Conservation (phyloP, 2,329 filamentous ascomycete species). For the Exophiala dermatitidis region DNA sequence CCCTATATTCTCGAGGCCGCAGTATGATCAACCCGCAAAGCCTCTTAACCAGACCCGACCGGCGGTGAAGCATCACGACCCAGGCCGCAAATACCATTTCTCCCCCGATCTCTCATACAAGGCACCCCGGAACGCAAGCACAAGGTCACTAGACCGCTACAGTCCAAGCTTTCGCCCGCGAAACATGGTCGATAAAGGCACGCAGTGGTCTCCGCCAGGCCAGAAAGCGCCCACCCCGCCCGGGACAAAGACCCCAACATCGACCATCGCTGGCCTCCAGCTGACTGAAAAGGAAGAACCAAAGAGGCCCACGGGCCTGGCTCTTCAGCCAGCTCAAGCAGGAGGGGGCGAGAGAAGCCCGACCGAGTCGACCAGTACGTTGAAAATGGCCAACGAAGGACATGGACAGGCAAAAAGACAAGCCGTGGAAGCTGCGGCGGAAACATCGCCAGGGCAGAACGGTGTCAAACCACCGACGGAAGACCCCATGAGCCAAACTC, state of each 20-base stretch:
- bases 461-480: conserved; percentile 2
- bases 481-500: conserved; percentile 6
- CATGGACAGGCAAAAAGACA: conserved; percentile 14
- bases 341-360: not conserved
- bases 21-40: conserved; percentile 15
- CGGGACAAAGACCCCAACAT: conserved; percentile 35
- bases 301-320: not conserved
- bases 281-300: conserved; percentile 15
- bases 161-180: conserved; percentile 5
- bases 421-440: conserved; percentile 11
- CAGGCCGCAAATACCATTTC: conserved; percentile 5
- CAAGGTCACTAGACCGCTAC: conserved; percentile 21
- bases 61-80: conserved; percentile 4
- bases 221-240: conserved; percentile 4
- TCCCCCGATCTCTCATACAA: conserved; percentile 10
- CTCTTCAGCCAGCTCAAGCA: not conserved
- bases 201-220: conserved; percentile 44
- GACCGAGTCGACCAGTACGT: not conserved
- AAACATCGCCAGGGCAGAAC: not conserved
- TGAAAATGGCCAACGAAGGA: conserved; percentile 1
- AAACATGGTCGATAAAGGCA: conserved; percentile 44
- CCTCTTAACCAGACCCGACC: conserved; percentile 2
- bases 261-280: conserved; percentile 19
- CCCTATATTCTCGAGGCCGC: conserved; percentile 6
- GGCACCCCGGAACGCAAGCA: conserved; percentile 13